Evolutionary conservation across 1,284 basidiomycete genomes (phyloP).

Genomic region (Pascua guehoae): DNA sequence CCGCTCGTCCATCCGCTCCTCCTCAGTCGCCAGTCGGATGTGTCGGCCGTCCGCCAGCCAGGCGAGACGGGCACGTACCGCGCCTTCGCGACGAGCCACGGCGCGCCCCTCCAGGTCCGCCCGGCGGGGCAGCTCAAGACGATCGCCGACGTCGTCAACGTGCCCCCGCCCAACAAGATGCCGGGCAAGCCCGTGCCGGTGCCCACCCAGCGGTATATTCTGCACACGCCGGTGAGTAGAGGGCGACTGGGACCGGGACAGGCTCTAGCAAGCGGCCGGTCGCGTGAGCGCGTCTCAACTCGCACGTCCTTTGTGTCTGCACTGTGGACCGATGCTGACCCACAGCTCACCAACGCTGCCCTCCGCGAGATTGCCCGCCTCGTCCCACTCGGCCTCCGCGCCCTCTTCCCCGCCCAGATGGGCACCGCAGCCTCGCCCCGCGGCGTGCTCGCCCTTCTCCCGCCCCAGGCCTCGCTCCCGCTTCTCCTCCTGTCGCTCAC

Average conservation of each 20-base stretch:
- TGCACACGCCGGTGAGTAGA: slow-evolving; percentile 32
- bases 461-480: slow-evolving; percentile 35
- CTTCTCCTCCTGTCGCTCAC: slow-evolving; percentile 38
- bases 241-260: too few relatives aligned
- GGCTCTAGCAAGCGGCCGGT: neutral
- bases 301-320: too few relatives aligned
- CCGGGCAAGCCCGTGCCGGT: slow-evolving; percentile 13
- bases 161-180: slow-evolving; percentile 6
- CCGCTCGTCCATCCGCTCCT: slow-evolving; percentile 48
- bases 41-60: slow-evolving; percentile 35
- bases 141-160: slow-evolving; percentile 30
- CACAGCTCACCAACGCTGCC: slow-evolving; percentile 24
- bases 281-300: neutral
- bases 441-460: slow-evolving; percentile 28
- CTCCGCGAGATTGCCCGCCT: slow-evolving; percentile 35
- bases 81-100: slow-evolving; percentile 48
- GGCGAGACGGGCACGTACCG: slow-evolving; percentile 45
- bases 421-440: too few relatives aligned
- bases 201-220: slow-evolving; percentile 29
- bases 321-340: neutral
- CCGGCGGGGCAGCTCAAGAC: slow-evolving; percentile 43
- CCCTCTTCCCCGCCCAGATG: slow-evolving; percentile 33
- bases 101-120: slow-evolving; percentile 45
- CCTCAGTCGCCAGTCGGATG: slow-evolving; percentile 47
- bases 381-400: slow-evolving; percentile 32